Evolutionary conservation across 768 basidiomycete species (phyloP).

Genomic region (Tylopilus plumbeoviolaceoides): DNA sequence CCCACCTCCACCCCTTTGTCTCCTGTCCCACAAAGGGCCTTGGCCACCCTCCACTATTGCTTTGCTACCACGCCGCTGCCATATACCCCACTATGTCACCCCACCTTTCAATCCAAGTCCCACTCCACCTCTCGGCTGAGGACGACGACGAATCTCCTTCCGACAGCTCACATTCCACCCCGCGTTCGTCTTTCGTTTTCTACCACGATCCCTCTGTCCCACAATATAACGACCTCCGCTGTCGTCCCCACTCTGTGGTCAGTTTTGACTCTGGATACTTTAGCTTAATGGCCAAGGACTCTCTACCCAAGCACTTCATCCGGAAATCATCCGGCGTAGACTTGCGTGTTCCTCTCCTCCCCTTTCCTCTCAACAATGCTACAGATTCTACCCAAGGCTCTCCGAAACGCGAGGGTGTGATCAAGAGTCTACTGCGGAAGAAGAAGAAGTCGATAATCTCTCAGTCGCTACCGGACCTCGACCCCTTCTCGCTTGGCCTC

Average conservation of each 20-base stretch:
- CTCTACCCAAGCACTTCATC: constrained; percentile 9
- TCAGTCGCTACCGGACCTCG: constrained; percentile 3
- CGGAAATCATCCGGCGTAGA: constrained; percentile 14
- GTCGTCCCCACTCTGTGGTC: constrained; percentile 18
- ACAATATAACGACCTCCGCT: not conserved
- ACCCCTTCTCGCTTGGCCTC: constrained; percentile 3
- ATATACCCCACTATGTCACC: constrained; percentile 21
- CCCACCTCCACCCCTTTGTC: constrained; percentile 20
- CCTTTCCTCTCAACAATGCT: not conserved
- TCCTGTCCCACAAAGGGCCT: constrained; percentile 23
- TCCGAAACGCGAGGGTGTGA: constrained; percentile 21
- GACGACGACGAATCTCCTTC: constrained; percentile 12
- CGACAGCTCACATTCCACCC: constrained; percentile 14
- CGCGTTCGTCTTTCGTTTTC: constrained; percentile 18
- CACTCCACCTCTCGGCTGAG: constrained; percentile 7
- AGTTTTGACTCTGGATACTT: constrained; percentile 32
- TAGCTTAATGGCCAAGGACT: constrained; percentile 22
- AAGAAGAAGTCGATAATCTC: constrained; percentile 21
- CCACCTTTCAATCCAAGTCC: constrained; percentile 8
- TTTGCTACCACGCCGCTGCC: constrained; percentile 18
- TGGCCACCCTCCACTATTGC: constrained; percentile 17
- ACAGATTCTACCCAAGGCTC: constrained; percentile 4
- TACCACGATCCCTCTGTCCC: constrained; percentile 2
- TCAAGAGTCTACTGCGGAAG: constrained; percentile 18
- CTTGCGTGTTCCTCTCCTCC: constrained; percentile 6